Evolutionary conservation across 164 flowering plant genomes (phyloP), one percentile per base, ranked within the genome.

Genomic region (Magnolia changhungtana): DNA sequence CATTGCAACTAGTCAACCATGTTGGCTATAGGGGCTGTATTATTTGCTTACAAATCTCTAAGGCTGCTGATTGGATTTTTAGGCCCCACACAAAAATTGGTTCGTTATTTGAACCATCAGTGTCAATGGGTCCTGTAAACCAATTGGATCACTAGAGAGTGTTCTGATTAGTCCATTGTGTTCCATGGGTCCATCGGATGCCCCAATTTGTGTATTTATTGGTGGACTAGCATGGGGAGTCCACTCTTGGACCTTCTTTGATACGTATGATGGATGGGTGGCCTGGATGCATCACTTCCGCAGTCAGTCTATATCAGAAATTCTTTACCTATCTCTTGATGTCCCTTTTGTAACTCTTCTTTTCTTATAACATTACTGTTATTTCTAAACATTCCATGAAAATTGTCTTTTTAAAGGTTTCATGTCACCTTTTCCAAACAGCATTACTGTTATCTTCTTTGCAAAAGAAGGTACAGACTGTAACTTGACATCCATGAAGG

Each of bases 391-490:
- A 37, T 3, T 37, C 45, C 45, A 37, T 37, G 45, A 50, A 65
- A 8, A 45, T 72, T 50, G 2, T 9, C 64, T 31, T 24, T 68
- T 51, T 63, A 58, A 58, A 58, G 63, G 50, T 63, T 19, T 63
- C 66, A 29, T 27, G 27, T 29, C n/a, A 29, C 29, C 27, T 75
- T 27, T 63, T 31, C n/a, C 21, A 63, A 78, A 78, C 98, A 96
- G 98, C 85, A 85, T 94, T 74, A 91, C 92, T 7, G 67, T 96
- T 23, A 67, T 90, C 52, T 96, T 94, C 91, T 94, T 94, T 83
- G 98, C 99, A 13, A 93, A 94, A 84, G 98, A 94, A 84, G 93
- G 91, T 63, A 89, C 88, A 75, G 92, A 87, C 67, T 94, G 98
- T 79, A 83, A 74, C 75, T 83, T 96, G 75, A 83, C 83, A 20